phyloP scores from a whole-genome alignment of 345 rosid species.

The Citrus inodora region DNA sequence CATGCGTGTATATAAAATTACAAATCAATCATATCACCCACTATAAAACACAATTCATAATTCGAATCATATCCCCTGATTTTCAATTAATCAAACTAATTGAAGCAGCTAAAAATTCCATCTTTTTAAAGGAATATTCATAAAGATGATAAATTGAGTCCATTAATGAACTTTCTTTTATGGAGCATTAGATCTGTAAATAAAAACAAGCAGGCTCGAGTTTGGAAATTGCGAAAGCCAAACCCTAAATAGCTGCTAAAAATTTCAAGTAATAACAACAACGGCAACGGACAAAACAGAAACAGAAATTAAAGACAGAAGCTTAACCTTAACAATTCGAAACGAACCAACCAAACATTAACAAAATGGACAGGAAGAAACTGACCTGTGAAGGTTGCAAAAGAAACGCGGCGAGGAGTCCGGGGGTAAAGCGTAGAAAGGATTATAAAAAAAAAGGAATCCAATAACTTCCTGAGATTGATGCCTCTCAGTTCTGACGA shows the following conservation, averaged over 20 bases:
- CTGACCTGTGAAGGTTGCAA: conserved; percentile 5
- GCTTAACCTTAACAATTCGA: not conserved
- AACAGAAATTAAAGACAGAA: not conserved
- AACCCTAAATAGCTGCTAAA: not conserved
- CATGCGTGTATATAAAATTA: not conserved
- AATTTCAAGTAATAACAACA: not conserved
- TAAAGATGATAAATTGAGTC: not conserved
- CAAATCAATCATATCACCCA: not conserved
- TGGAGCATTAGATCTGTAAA: not conserved
- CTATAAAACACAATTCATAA: not conserved
- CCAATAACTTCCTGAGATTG: not conserved
- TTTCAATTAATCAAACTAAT: not conserved
- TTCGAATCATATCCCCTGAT: not conserved
- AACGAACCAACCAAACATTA: not conserved
- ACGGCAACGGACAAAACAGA: not conserved
- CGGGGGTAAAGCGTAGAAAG: not conserved
- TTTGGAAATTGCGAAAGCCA: not conserved
- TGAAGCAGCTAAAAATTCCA: not conserved
- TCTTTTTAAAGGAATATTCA: not conserved
- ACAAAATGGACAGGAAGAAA: not conserved
- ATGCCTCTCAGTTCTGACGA: not conserved
- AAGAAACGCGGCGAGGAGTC: not conserved
- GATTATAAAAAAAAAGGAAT: not conserved
- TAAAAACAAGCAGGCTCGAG: not conserved
- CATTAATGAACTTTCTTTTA: not conserved